A percentile compares a stretch with the other conserved stretches of the same genome.
These are phyloP conservation scores for Pezicula carpinea DNA, from an alignment of 2,329 filamentous ascomycete genomes.

Conservation along the genomic window DNA sequence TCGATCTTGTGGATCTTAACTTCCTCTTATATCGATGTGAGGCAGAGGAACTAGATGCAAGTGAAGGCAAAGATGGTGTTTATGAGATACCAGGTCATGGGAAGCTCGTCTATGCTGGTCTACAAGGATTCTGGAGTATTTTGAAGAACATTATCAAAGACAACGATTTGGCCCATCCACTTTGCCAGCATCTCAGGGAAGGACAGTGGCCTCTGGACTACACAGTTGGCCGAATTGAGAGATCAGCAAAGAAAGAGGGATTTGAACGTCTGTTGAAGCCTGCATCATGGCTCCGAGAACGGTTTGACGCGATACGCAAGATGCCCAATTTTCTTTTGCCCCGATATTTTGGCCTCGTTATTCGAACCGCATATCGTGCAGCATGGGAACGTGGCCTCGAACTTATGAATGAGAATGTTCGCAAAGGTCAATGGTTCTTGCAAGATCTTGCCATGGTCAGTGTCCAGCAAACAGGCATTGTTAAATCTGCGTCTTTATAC, in stretches of 20 bases:
- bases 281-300: slow-evolving; percentile 73
- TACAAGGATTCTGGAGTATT: slow-evolving; percentile 99
- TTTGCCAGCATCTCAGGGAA: slow-evolving; percentile 88
- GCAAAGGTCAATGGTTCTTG: slow-evolving; percentile 80
- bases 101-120: slow-evolving; percentile 83
- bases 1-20: slow-evolving; percentile 81
- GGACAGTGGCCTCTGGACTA: slow-evolving; percentile 94
- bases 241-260: slow-evolving; percentile 58
- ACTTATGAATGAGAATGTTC: slow-evolving; percentile 73
- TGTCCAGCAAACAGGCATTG: slow-evolving; percentile 81
- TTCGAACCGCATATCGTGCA: slow-evolving; percentile 83
- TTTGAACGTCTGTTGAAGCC: slow-evolving; percentile 61
- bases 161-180: slow-evolving; percentile 87
- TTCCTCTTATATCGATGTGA: slow-evolving; percentile 89
- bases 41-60: slow-evolving; percentile 78
- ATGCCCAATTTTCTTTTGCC: slow-evolving; percentile 88
- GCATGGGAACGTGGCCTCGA: slow-evolving; percentile 74
- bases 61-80: slow-evolving; percentile 74
- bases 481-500: slow-evolving; percentile 87
- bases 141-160: slow-evolving; percentile 78
- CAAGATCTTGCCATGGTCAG: slow-evolving; percentile 88
- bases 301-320: slow-evolving; percentile 79
- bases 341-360: slow-evolving; percentile 84
- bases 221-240: slow-evolving; percentile 71
- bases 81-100: slow-evolving; percentile 84